Percentiles rank a stretch among this genome's conserved stretches.
phyloP scores from a whole-genome alignment of 108 stramenopile species.

The Chaetoceros muelleri region DNA sequence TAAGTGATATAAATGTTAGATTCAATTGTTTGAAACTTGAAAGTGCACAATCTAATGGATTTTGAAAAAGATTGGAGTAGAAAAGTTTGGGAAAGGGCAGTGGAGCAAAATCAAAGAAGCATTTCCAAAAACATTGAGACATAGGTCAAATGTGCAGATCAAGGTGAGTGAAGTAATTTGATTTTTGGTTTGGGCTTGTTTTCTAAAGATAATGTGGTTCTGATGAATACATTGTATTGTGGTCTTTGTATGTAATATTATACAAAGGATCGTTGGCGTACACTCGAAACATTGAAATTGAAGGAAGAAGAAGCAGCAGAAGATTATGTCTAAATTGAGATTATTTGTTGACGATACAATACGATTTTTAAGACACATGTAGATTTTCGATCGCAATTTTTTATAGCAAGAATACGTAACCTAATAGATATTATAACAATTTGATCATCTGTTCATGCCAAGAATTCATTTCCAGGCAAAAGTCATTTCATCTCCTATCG shows the following conservation, averaged over 20 bases:
- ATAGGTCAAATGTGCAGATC: neutral
- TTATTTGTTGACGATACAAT: neutral
- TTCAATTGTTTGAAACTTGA: too few species aligned
- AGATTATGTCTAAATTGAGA: neutral
- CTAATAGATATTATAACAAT: neutral
- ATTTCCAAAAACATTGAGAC: neutral
- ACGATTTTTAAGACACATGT: too few species aligned
- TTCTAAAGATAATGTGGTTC: neutral
- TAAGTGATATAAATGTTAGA: too few species aligned
- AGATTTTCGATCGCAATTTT: too few species aligned
- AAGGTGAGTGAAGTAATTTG: neutral
- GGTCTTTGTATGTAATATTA: too few species aligned
- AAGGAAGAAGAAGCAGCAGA: neutral
- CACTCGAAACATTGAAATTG: neutral
- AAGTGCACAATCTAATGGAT: too few species aligned
- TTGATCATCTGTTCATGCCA: neutral
- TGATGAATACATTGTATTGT: neutral
- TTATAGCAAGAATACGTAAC: neutral
- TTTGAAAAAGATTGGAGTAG: too few species aligned
- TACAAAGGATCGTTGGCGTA: neutral
- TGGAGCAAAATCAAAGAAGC: neutral
- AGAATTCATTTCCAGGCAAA: too few species aligned
- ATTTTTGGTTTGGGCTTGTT: neutral
- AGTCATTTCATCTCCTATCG: too few species aligned
- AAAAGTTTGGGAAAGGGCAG: too few species aligned